Evolutionary conservation across 2,329 filamentous ascomycete genomes (phyloP).

Genomic region (Grosmannia huntii): DNA sequence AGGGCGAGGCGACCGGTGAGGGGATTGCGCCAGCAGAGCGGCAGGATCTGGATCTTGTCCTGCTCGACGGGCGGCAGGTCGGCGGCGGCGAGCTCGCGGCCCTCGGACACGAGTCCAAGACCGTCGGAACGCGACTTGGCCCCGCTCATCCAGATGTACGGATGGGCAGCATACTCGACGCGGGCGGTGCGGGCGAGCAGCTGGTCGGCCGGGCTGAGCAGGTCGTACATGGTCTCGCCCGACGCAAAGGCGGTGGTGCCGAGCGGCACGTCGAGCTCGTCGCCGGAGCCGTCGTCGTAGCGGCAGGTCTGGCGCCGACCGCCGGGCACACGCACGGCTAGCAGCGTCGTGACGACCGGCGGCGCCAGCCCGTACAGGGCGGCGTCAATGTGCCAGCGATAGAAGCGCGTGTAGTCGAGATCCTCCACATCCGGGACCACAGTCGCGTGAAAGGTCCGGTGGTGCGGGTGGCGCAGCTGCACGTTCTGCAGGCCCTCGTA

Average conservation of each 20-base stretch:
- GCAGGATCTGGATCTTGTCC: conserved; percentile 56
- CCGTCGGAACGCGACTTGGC: conserved; percentile 56
- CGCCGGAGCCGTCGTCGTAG: conserved; percentile 59
- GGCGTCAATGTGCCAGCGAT: conserved; percentile 72
- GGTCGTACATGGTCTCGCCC: conserved; percentile 57
- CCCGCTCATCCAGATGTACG: conserved; percentile 69
- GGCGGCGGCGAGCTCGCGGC: conserved; percentile 39
- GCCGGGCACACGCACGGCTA: conserved; percentile 65
- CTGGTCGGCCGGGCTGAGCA: conserved; percentile 52
- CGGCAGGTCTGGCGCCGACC: conserved; percentile 35
- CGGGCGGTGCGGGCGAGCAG: conserved; percentile 52
- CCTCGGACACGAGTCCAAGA: conserved; percentile 50
- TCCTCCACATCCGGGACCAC: conserved; percentile 42
- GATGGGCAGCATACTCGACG: conserved; percentile 66
- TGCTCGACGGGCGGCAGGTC: conserved; percentile 54
- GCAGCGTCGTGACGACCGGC: conserved; percentile 57
- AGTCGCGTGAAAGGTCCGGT: conserved; percentile 61
- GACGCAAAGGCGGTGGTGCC: conserved; percentile 67
- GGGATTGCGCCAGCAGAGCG: conserved; percentile 69
- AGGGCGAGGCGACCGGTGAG: conserved; percentile 55
- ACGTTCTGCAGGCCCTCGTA: conserved; percentile 62
- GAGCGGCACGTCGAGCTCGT: conserved; percentile 54
- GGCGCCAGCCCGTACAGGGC: conserved; percentile 65
- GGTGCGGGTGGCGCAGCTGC: conserved; percentile 60
- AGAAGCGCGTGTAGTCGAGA: conserved; percentile 44